Evolutionary conservation across 305 asterid genomes (phyloP), one percentile per base, ranked within the genome.

Genomic region (Fraxinus ornus): DNA sequence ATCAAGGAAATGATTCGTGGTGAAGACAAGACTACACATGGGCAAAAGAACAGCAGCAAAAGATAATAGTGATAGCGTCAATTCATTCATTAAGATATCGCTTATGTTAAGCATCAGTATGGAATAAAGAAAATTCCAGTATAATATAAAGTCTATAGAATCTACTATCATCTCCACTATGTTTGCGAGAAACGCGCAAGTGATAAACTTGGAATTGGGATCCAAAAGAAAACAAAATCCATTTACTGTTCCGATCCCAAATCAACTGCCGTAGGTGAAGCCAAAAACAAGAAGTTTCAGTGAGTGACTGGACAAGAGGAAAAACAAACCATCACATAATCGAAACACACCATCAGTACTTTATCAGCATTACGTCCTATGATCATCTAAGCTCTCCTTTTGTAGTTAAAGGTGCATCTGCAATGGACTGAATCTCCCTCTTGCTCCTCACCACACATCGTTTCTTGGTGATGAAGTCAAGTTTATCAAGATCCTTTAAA

Each of bases 401-500:
- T 2, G 77, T 10, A 33, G 73, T 84, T 52, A 73, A 73, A 70
- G 85, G 85, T 21, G 89, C 88, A 77, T 79, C 83, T 70, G 88
- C 92, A 80, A 89, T 85, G 81, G 86, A 84, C 78, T 85, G 85
- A 26, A 90, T 87, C 86, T 87, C 91, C 84, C 80, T 92, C 85
- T 85, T 90, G 89, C 95, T 92, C 90, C 81, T 92, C 82, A 90
- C 78, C 78, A 90, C 66, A 49, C 91, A 88, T 35, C 94, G 90
- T 87, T 84, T 92, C 86, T 90, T 90, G 75, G 86, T 88, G 80
- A 87, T 89, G 57, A 87, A 87, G 86, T 92, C 92, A 17, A 92
- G 91, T 82, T 88, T 87, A 78, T 90, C 92, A 2, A 92, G 85
- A 88, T 92, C 95, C 88, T 87, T 93, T 2, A 88, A 90, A 79